Conservation (phyloP, 2,329 filamentous ascomycete species). For the Colletotrichum spinosum region DNA sequence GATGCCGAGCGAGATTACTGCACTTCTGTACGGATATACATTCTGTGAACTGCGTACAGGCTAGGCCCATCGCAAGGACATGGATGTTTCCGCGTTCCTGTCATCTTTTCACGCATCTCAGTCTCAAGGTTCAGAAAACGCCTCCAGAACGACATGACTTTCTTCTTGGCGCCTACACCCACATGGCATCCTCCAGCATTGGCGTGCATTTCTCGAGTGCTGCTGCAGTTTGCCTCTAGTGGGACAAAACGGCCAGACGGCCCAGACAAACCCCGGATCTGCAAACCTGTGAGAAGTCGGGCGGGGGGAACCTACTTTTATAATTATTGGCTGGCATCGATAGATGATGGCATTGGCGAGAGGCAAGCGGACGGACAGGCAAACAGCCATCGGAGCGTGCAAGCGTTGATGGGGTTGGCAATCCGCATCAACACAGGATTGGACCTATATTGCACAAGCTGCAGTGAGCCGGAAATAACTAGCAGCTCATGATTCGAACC, state of each 20-base stretch:
- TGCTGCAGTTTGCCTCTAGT: too few relatives aligned
- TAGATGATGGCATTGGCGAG: conserved; percentile 1
- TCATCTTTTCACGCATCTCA: neutral
- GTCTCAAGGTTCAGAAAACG: too few relatives aligned
- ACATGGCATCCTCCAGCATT: neutral
- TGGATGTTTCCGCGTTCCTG: neutral
- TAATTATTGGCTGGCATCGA: neutral
- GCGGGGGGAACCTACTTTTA: conserved; percentile 2
- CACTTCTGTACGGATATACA: too few relatives aligned
- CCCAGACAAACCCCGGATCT: conserved; percentile 33
- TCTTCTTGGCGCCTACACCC: neutral
- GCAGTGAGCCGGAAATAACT: conserved; percentile 22
- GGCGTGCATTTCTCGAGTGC: too few relatives aligned
- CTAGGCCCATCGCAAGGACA: too few relatives aligned
- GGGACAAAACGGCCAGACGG: neutral
- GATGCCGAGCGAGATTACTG: neutral
- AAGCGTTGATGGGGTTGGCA: neutral
- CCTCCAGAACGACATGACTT: too few relatives aligned
- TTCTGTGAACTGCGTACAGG: too few relatives aligned
- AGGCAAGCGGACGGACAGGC: conserved; percentile 3
- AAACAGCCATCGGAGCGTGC: neutral
- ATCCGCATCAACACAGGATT: neutral
- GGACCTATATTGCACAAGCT: conserved; percentile 3
- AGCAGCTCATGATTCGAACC: neutral
- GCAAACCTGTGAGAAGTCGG: conserved; percentile 31